A percentile compares a stretch with the other conserved stretches of the same genome.
Conservation (phyloP, 106 monocot species). For the Dendrobium nobile region DNA sequence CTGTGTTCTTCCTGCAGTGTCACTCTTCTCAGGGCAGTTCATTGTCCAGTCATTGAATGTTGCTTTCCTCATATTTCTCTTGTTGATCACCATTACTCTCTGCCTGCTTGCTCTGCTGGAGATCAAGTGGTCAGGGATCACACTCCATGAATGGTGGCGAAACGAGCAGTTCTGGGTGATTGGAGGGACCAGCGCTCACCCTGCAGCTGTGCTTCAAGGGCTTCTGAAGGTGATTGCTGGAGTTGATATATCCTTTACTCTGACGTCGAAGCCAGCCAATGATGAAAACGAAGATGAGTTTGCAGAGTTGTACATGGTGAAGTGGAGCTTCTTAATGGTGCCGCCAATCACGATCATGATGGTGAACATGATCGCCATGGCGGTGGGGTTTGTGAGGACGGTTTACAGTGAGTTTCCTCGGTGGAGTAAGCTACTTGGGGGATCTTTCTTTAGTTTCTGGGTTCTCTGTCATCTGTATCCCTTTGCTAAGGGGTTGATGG, state of each 20-base stretch:
- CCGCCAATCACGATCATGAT: slow-evolving; percentile 96
- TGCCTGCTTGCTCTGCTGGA: slow-evolving; percentile 84
- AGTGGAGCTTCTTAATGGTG: slow-evolving; percentile 96
- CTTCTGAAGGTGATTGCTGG: slow-evolving; percentile 88
- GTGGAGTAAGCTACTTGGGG: slow-evolving; percentile 88
- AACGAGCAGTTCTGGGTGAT: slow-evolving; percentile 99
- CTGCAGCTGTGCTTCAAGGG: slow-evolving; percentile 84
- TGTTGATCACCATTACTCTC: slow-evolving; percentile 67
- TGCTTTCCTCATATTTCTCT: slow-evolving; percentile 59
- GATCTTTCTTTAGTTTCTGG: slow-evolving; percentile 97
- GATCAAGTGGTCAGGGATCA: slow-evolving; percentile 89
- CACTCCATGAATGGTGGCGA: slow-evolving; percentile 96
- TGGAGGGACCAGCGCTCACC: slow-evolving; percentile 92
- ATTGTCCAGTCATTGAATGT: slow-evolving; percentile 71
- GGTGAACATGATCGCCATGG: slow-evolving; percentile 82
- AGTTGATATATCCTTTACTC: slow-evolving; percentile 85
- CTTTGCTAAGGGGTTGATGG: slow-evolving; percentile 92
- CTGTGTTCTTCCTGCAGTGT: slow-evolving; percentile 84
- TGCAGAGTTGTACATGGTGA: slow-evolving; percentile 74
- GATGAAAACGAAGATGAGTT: slow-evolving; percentile 51
- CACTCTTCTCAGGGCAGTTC: slow-evolving; percentile 86
- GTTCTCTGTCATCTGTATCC: slow-evolving; percentile 93
- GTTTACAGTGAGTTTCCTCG: slow-evolving; percentile 77
- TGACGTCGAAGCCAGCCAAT: slow-evolving; percentile 66
- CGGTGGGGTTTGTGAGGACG: slow-evolving; percentile 61